Conservation (phyloP, 2,329 filamentous ascomycete genomes). For the Claviceps pazoutovae region DNA sequence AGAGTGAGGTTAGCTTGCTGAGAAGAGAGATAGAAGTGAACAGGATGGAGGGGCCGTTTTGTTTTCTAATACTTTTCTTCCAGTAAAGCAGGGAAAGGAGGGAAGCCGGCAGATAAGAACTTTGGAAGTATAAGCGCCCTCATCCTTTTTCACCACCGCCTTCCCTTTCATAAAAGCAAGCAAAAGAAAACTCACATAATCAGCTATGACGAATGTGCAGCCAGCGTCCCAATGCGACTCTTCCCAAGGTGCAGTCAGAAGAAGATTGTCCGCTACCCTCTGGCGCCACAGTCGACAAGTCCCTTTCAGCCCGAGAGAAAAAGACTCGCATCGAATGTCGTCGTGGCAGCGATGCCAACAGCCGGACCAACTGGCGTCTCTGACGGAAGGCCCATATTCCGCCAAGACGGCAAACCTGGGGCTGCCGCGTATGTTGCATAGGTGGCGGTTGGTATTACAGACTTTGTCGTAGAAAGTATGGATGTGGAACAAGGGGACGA, state of each 20-base stretch:
- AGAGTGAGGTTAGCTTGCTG: neutral
- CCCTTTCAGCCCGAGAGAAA: neutral
- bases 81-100: neutral
- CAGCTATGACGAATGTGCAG: neutral
- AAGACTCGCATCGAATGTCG: neutral
- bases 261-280: neutral
- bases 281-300: neutral
- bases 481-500: neutral
- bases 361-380: neutral
- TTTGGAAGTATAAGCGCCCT: too few species aligned
- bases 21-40: neutral
- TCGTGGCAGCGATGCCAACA: neutral
- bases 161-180: too few species aligned
- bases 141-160: too few species aligned
- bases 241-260: neutral
- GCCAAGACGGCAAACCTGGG: neutral
- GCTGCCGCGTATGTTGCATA: neutral
- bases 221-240: neutral
- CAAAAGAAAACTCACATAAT: neutral
- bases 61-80: too few species aligned
- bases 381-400: neutral
- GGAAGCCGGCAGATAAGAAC: neutral
- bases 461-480: neutral
- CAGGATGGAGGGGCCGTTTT: too few species aligned
- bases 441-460: neutral